These are phyloP conservation scores for Candida dubliniensis DNA, from an alignment of 1,139 yeast species.

Conservation along the genomic window DNA sequence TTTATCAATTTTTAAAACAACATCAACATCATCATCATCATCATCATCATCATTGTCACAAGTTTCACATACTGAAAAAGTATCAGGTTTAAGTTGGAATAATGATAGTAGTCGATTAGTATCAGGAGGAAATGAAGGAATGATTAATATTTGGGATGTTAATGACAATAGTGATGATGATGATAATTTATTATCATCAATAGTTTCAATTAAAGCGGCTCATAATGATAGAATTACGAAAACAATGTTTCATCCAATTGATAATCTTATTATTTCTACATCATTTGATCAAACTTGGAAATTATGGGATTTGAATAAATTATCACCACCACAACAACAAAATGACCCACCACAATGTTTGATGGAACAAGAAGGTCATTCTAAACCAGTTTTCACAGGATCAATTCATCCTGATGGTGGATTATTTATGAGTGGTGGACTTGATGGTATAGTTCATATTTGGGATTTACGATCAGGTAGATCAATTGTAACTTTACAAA, in stretches of 20 bases:
- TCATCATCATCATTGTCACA: no score
- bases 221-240: constrained; percentile 63
- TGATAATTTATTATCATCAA: constrained; percentile 17
- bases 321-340: no score
- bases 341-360: constrained; percentile 18
- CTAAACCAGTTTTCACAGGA: constrained; percentile 66
- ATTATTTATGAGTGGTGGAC: constrained; percentile 72
- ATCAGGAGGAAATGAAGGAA: constrained; percentile 70
- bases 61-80: constrained; percentile 53
- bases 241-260: constrained; percentile 66
- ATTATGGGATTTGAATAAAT: constrained; percentile 68
- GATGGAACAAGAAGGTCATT: constrained; percentile 79
- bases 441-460: constrained; percentile 69
- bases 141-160: constrained; percentile 47
- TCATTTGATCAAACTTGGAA: constrained; percentile 91
- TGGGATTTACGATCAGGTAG: constrained; percentile 91
- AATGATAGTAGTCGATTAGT: constrained; percentile 25
- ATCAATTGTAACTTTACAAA: constrained; percentile 55
- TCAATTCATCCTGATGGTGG: constrained; percentile 79
- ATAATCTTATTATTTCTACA: constrained; percentile 59
- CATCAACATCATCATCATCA: no score
- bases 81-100: constrained; percentile 71
- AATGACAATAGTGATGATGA: neutral
- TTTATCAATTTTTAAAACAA: constrained; percentile 23
- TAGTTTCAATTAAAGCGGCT: constrained; percentile 24